Conservation (phyloP, 352 stramenopile genomes). For the Phytopythium chamaehyphon region DNA sequence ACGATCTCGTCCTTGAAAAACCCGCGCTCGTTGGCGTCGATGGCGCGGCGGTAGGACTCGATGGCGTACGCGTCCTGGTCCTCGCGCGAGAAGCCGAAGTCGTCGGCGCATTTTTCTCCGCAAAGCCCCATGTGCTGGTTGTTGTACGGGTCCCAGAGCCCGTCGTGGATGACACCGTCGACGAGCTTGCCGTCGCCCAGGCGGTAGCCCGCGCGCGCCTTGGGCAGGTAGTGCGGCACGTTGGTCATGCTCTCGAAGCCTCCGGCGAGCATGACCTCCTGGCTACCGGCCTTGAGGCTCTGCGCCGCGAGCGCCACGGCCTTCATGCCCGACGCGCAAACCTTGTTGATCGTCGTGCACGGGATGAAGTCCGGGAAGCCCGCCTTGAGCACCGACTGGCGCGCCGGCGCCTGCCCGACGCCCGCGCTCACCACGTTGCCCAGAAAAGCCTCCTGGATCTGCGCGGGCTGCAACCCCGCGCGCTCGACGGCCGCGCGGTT, state of each 20-base stretch:
- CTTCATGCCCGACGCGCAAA: slow-evolving; percentile 97
- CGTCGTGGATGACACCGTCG: slow-evolving; percentile 93
- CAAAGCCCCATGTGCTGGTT: slow-evolving; percentile 95
- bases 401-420: slow-evolving; percentile 94
- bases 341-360: slow-evolving; percentile 99
- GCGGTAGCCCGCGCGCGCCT: slow-evolving; percentile 88
- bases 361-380: slow-evolving; percentile 90
- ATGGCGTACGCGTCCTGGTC: slow-evolving; percentile 96
- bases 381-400: slow-evolving; percentile 91
- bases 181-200: slow-evolving; percentile 90
- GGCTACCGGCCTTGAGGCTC: slow-evolving; percentile 84
- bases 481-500: slow-evolving; percentile 84
- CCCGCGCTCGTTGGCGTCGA: slow-evolving; percentile 71
- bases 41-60: slow-evolving; percentile 87
- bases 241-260: slow-evolving; percentile 99
- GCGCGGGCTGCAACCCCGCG: slow-evolving; percentile 50
- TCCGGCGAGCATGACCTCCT: slow-evolving; percentile 90
- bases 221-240: slow-evolving; percentile 95
- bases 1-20: slow-evolving; percentile 91
- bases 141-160: slow-evolving; percentile 97
- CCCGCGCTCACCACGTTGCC: slow-evolving; percentile 97
- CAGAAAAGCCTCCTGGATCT: slow-evolving; percentile 96
- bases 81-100: slow-evolving; percentile 91
- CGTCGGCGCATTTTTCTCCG: slow-evolving; percentile 92
- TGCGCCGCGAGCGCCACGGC: slow-evolving; percentile 78